Percentiles rank a stretch among this genome's conserved stretches.
Conservation (phyloP, 176 grass and related monocot genomes). For the Ensete glaucum region DNA sequence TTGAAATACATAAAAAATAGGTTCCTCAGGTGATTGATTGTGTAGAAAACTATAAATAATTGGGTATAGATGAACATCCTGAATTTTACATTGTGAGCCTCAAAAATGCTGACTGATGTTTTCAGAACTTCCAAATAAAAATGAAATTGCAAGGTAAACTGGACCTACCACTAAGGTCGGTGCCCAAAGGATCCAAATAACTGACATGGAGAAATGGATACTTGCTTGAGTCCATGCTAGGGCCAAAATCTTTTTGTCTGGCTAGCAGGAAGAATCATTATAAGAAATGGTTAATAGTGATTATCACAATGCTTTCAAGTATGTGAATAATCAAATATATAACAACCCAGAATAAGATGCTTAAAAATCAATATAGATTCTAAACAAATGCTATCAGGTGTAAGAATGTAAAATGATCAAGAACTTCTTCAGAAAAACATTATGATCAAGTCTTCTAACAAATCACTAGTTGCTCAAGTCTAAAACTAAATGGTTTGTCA, state of each 20-base stretch:
- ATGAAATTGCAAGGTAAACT: constrained; percentile 3
- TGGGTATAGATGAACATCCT: not conserved
- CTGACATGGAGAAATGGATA: constrained; percentile 63
- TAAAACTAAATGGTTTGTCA: too few relatives aligned
- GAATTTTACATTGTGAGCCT: not conserved
- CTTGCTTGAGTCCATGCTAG: constrained; percentile 79
- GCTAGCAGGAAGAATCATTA: constrained; percentile 12
- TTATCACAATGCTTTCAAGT: not conserved
- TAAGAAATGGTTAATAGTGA: not conserved
- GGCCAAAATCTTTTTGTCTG: constrained; percentile 86
- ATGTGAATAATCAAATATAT: not conserved
- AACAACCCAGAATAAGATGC: not conserved
- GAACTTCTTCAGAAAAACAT: too few relatives aligned
- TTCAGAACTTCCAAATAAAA: constrained; percentile 2
- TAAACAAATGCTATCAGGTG: too few relatives aligned
- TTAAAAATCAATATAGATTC: too few relatives aligned
- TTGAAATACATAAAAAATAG: not conserved
- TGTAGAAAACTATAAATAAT: not conserved
- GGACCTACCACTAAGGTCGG: constrained; percentile 74
- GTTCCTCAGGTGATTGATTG: not conserved
- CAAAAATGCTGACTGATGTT: too few relatives aligned
- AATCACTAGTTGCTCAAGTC: too few relatives aligned
- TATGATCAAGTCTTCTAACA: too few relatives aligned
- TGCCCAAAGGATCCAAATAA: constrained; percentile 90
- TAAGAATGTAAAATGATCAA: too few relatives aligned